These are phyloP conservation scores for Ophiostoma ips DNA, from an alignment of 2,329 filamentous ascomycete species.

Conservation along the genomic window DNA sequence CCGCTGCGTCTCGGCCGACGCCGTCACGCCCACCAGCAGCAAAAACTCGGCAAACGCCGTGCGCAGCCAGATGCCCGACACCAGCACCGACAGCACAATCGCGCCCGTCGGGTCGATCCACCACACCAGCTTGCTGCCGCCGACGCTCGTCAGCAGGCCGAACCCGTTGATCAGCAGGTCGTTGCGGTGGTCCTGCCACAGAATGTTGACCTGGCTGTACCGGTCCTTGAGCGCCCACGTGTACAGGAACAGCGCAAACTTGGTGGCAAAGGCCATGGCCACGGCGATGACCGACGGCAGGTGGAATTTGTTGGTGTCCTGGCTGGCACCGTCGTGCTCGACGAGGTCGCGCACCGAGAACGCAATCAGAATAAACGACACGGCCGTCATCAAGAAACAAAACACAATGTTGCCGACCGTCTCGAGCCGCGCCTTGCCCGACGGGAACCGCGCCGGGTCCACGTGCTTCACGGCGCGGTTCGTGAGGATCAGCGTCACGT, in stretches of 20 bases:
- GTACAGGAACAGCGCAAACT: slow-evolving; percentile 73
- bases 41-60: slow-evolving; percentile 85
- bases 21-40: slow-evolving; percentile 77
- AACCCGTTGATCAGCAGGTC: slow-evolving; percentile 95
- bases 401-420: slow-evolving; percentile 94
- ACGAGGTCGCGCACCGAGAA: slow-evolving; percentile 64
- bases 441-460: slow-evolving; percentile 74
- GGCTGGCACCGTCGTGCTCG: slow-evolving; percentile 24
- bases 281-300: slow-evolving; percentile 78
- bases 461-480: slow-evolving; percentile 81
- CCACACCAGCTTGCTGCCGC: slow-evolving; percentile 77
- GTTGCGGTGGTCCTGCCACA: slow-evolving; percentile 96
- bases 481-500: slow-evolving; percentile 72
- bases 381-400: slow-evolving; percentile 88
- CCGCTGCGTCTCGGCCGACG: slow-evolving; percentile 73
- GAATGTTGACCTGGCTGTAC: slow-evolving; percentile 79
- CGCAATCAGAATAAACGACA: slow-evolving; percentile 84
- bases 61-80: slow-evolving; percentile 66
- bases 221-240: slow-evolving; percentile 84
- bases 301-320: slow-evolving; percentile 52
- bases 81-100: slow-evolving; percentile 65
- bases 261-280: slow-evolving; percentile 68
- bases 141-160: slow-evolving; percentile 81
- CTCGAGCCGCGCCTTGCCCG: slow-evolving; percentile 85
- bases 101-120: slow-evolving; percentile 93